Percentiles rank a stretch among this genome's conserved stretches.
These are phyloP conservation scores for Alternaria sp. DNA, from an alignment of 2,329 filamentous ascomycete species.

Conservation along the genomic window DNA sequence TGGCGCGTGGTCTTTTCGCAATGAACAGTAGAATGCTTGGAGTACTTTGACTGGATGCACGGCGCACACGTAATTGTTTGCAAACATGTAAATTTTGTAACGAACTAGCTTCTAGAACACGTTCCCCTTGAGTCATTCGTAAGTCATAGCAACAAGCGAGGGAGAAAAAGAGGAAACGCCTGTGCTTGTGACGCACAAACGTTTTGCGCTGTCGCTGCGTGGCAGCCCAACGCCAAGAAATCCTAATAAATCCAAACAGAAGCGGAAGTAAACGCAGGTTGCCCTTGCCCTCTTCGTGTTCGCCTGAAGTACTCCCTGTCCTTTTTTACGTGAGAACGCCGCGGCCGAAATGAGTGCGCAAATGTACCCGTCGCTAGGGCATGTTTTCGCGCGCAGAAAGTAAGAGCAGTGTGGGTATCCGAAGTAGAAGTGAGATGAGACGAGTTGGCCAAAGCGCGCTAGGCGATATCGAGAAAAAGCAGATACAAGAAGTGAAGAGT, in stretches of 20 bases:
- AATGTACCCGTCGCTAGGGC: slow-evolving; percentile 11
- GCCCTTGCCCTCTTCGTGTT: slow-evolving; percentile 8
- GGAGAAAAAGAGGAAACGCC: slow-evolving; percentile 5
- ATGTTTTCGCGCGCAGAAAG: slow-evolving; percentile 16
- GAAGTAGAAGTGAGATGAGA: slow-evolving; percentile 20
- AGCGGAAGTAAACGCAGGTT: slow-evolving; percentile 10
- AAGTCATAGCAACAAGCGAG: slow-evolving; percentile 14
- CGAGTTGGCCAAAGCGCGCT: slow-evolving; percentile 14
- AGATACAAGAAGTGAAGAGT: slow-evolving; percentile 34
- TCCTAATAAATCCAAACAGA: slow-evolving; percentile 1
- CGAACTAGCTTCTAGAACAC: slow-evolving; percentile 18
- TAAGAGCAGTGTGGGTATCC: slow-evolving; percentile 36
- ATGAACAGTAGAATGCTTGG: not conserved
- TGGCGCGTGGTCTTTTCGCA: not conserved
- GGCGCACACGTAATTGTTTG: slow-evolving; percentile 1
- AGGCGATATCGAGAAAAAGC: slow-evolving; percentile 20
- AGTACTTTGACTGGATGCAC: not conserved
- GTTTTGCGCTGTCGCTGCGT: slow-evolving; percentile 11
- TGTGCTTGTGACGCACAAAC: slow-evolving; percentile 11
- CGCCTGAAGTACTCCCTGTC: slow-evolving; percentile 16
- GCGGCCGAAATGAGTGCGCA: slow-evolving; percentile 24
- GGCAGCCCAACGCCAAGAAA: slow-evolving; percentile 20
- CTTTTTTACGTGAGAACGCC: slow-evolving; percentile 28
- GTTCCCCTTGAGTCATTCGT: slow-evolving; percentile 11
- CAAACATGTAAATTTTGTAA: slow-evolving; percentile 9